These are phyloP conservation scores for Nothophytophthora sp. DNA, from an alignment of 352 stramenopile genomes.

Conservation along the genomic window DNA sequence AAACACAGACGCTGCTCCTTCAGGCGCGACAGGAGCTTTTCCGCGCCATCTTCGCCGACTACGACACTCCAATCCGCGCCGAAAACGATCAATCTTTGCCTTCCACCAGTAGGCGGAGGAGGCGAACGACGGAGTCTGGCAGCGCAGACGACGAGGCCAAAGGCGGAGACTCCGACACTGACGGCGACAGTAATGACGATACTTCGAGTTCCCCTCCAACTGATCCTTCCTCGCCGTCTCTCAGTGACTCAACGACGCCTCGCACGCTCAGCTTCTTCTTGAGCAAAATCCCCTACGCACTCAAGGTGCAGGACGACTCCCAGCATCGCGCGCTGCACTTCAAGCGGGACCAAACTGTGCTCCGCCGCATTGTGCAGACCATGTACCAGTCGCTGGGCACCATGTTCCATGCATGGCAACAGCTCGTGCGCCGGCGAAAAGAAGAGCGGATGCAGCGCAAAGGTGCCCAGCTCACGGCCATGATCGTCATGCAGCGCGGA, in stretches of 20 bases:
- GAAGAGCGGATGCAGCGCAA: slow-evolving; percentile 53
- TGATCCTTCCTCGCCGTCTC: not conserved
- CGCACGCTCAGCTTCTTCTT: slow-evolving; percentile 51
- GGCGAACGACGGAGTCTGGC: too few species aligned
- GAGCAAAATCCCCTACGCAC: slow-evolving; percentile 34
- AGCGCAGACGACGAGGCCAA: too few species aligned
- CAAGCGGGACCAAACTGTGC: slow-evolving; percentile 41
- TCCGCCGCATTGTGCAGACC: slow-evolving; percentile 52
- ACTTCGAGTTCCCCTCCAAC: not conserved
- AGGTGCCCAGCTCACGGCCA: slow-evolving; percentile 49
- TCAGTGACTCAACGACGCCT: slow-evolving; percentile 7
- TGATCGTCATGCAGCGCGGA: slow-evolving; percentile 51
- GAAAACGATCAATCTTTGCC: not conserved
- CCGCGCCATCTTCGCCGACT: slow-evolving; percentile 46
- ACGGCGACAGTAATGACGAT: slow-evolving; percentile 2
- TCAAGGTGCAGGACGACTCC: slow-evolving; percentile 44
- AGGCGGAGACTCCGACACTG: not conserved
- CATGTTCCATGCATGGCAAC: slow-evolving; percentile 62
- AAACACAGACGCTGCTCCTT: slow-evolving; percentile 24
- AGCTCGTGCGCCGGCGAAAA: slow-evolving; percentile 25
- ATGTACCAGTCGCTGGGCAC: slow-evolving; percentile 50
- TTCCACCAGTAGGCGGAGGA: not conserved
- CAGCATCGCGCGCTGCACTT: slow-evolving; percentile 31
- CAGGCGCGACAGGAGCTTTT: slow-evolving; percentile 42
- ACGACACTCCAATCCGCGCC: slow-evolving; percentile 17